These are phyloP conservation scores for Aquilaria yunnanensis DNA, from an alignment of 345 rosid genomes.

Conservation along the genomic window DNA sequence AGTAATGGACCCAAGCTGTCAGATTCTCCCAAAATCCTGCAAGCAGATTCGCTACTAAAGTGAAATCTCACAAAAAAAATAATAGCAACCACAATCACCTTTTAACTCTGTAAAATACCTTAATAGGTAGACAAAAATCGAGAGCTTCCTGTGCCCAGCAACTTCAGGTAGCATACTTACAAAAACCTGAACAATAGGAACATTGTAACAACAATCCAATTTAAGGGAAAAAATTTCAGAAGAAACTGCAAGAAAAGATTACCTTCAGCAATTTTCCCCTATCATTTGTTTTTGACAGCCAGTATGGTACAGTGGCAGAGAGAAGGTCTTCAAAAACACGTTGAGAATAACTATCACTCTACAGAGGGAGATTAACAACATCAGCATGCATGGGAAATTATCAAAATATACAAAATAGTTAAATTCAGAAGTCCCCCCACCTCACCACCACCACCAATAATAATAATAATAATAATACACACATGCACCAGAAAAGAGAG, in stretches of 20 bases:
- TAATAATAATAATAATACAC: no score
- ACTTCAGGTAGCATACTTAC: slow-evolving; percentile 71
- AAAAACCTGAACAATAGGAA: slow-evolving; percentile 52
- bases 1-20: slow-evolving; percentile 74
- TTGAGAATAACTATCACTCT: slow-evolving; percentile 79
- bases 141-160: slow-evolving; percentile 69
- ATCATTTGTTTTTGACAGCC: slow-evolving; percentile 59
- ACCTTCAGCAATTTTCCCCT: slow-evolving; percentile 73
- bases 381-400: background rate
- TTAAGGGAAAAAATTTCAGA: slow-evolving; percentile 2
- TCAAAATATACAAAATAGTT: no score
- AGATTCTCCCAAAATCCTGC: slow-evolving; percentile 79
- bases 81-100: slow-evolving; percentile 5
- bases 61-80: slow-evolving; percentile 5
- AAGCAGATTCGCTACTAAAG: slow-evolving; percentile 13
- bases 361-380: slow-evolving; percentile 9
- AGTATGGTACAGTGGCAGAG: slow-evolving; percentile 72
- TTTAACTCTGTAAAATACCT: slow-evolving; percentile 39
- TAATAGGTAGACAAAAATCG: slow-evolving; percentile 57
- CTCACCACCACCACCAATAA: no score
- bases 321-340: slow-evolving; percentile 69
- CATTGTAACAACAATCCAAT: slow-evolving; percentile 6
- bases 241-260: slow-evolving; percentile 10
- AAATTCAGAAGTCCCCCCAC: no score
- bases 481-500: no score